These are phyloP conservation scores for Rhodosporidiobolus sp. DNA, from an alignment of 768 basidiomycete genomes.

Conservation along the genomic window DNA sequence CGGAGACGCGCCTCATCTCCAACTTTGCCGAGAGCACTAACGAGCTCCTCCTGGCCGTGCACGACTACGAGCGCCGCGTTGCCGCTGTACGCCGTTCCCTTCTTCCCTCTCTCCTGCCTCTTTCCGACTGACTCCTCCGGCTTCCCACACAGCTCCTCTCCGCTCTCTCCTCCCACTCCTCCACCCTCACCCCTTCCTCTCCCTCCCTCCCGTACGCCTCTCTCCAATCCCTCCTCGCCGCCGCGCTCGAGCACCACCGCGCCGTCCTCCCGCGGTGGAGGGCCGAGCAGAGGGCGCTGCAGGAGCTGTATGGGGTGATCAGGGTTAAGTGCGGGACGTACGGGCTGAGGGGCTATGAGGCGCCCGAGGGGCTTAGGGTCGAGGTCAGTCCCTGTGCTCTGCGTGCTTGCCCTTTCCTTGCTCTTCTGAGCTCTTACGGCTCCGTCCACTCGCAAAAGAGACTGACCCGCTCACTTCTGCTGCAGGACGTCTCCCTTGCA, in stretches of 20 bases:
- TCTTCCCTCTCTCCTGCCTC: not conserved
- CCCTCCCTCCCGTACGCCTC: slow-evolving; percentile 20
- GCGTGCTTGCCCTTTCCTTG: not conserved
- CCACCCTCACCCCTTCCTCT: not conserved
- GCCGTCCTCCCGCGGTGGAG: slow-evolving; percentile 64
- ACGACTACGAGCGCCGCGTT: slow-evolving; percentile 88
- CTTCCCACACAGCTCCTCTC: slow-evolving; percentile 18
- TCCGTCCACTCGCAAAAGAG: too few relatives aligned
- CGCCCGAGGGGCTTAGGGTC: slow-evolving; percentile 66
- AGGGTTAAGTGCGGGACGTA: slow-evolving; percentile 93
- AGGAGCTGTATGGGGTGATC: slow-evolving; percentile 83
- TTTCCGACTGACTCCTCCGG: not conserved
- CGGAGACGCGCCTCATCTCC: slow-evolving; percentile 84
- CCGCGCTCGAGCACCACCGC: slow-evolving; percentile 76
- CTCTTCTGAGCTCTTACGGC: not conserved
- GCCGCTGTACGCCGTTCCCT: slow-evolving; percentile 56
- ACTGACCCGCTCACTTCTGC: not conserved
- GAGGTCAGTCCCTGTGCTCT: slow-evolving; percentile 52
- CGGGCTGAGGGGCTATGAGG: slow-evolving; percentile 75
- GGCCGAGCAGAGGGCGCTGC: slow-evolving; percentile 80
- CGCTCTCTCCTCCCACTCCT: not conserved
- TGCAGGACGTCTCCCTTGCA: not conserved
- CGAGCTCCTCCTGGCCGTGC: slow-evolving; percentile 77
- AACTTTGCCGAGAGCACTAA: slow-evolving; percentile 96
- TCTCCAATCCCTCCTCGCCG: slow-evolving; percentile 66